phyloP scores from a whole-genome alignment of 805 yeast genomes.

The Saturnispora serradocipensis region DNA sequence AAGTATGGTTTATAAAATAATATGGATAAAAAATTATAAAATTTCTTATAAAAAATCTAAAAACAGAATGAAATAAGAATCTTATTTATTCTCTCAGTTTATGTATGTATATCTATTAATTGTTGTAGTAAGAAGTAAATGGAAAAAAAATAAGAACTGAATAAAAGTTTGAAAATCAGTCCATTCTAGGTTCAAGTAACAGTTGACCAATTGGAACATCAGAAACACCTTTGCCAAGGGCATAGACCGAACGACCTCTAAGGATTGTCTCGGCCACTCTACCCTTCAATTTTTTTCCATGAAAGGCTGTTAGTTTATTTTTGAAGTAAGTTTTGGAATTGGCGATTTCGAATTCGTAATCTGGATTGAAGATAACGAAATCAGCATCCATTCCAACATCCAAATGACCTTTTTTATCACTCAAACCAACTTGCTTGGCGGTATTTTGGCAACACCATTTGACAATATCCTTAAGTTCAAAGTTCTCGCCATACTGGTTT shows the following conservation, averaged over 20 bases:
- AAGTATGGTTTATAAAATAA: constrained; percentile 21
- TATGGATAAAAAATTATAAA: not conserved
- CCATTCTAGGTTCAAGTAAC: constrained; percentile 48
- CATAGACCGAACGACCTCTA: constrained; percentile 65
- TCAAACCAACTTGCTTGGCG: constrained; percentile 74
- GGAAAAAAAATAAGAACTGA: not conserved
- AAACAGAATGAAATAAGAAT: not conserved
- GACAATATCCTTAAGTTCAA: constrained; percentile 46
- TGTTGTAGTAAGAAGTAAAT: not conserved
- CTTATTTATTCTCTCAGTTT: not conserved
- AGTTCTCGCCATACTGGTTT: constrained; percentile 24
- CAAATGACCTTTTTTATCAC: constrained; percentile 63
- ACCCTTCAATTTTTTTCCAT: constrained; percentile 62
- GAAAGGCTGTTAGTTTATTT: constrained; percentile 82
- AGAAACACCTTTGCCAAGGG: constrained; percentile 45
- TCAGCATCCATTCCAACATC: constrained; percentile 81
- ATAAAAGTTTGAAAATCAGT: constrained; percentile 1
- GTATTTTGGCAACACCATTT: constrained; percentile 80
- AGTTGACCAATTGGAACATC: constrained; percentile 49
- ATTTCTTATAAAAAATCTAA: too few relatives aligned
- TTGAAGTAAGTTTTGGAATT: constrained; percentile 61
- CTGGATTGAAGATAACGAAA: constrained; percentile 70
- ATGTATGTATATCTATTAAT: not conserved
- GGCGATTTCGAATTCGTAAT: constrained; percentile 36
- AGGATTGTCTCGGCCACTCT: constrained; percentile 71